A percentile compares a stretch with the other conserved stretches of the same genome.
Conservation (phyloP, 306 rosid species). For the Comarum palustre region DNA sequence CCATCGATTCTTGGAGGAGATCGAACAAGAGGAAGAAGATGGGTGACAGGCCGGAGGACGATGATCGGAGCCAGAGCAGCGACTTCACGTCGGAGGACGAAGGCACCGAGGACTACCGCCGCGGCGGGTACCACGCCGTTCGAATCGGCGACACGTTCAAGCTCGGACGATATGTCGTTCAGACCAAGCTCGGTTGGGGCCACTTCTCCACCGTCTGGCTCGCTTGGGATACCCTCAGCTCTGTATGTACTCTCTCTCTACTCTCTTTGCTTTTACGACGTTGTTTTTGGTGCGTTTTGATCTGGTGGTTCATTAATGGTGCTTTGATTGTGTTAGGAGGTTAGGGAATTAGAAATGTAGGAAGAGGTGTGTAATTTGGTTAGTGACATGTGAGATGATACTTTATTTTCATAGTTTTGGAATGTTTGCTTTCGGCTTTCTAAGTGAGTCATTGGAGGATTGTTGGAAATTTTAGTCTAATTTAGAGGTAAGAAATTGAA, state of each 20-base stretch:
- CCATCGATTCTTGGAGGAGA: slow-evolving; percentile 11
- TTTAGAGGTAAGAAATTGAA: not conserved
- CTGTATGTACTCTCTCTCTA: slow-evolving; percentile 33
- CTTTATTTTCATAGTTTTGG: not conserved
- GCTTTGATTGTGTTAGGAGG: not conserved
- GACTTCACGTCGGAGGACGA: slow-evolving; percentile 96
- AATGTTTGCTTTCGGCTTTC: not conserved
- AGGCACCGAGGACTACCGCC: slow-evolving; percentile 92
- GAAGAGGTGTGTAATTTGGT: not conserved
- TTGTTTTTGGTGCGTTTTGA: not conserved
- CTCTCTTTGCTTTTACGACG: slow-evolving; percentile 3
- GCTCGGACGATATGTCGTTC: slow-evolving; percentile 67
- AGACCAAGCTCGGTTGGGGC: slow-evolving; percentile 98
- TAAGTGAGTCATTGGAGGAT: not conserved
- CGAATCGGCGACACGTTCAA: slow-evolving; percentile 79
- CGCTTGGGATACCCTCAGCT: slow-evolving; percentile 73
- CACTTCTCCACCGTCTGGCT: slow-evolving; percentile 99
- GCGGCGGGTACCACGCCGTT: slow-evolving; percentile 95
- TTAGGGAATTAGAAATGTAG: slow-evolving; percentile 4
- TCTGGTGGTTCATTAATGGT: not conserved
- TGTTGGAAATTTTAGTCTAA: not conserved
- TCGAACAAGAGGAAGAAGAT: slow-evolving; percentile 32
- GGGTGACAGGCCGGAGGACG: slow-evolving; percentile 49
- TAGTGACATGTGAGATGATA: not conserved
- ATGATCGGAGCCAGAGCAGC: slow-evolving; percentile 64